These are phyloP conservation scores for Aureobasidium sp. DNA, from an alignment of 2,329 filamentous ascomycete genomes.

Conservation along the genomic window DNA sequence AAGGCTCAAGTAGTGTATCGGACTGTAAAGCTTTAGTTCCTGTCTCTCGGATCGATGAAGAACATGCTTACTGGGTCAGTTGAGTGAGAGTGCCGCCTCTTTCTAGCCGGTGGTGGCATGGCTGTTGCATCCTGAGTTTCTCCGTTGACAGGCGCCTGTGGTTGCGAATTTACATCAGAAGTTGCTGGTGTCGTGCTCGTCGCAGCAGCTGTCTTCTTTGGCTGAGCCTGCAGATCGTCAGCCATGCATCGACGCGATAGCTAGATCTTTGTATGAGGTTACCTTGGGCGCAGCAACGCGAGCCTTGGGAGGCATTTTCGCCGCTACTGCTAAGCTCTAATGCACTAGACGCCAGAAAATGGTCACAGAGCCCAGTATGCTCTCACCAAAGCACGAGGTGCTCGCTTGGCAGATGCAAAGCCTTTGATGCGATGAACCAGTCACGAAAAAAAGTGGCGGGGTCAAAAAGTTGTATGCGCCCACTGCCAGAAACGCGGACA, in stretches of 20 bases:
- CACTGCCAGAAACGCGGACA: neutral
- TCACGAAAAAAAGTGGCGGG: constrained; percentile 16
- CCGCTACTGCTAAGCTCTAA: neutral
- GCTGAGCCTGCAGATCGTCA: constrained; percentile 8
- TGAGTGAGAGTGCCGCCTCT: constrained; percentile 15
- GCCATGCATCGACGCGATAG: neutral
- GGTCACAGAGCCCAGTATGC: neutral
- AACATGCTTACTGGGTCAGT: constrained; percentile 11
- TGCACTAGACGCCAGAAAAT: neutral
- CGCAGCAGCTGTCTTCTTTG: constrained; percentile 13
- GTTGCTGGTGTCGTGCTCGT: constrained; percentile 10
- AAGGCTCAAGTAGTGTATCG: constrained; percentile 59
- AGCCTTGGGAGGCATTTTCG: constrained; percentile 13
- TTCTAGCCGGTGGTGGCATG: neutral
- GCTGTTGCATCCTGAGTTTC: constrained; percentile 5
- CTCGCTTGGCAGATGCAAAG: constrained; percentile 2
- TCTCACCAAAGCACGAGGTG: constrained; percentile 5
- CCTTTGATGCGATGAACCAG: constrained; percentile 12
- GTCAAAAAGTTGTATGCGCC: constrained; percentile 12
- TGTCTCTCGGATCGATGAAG: neutral
- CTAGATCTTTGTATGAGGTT: neutral
- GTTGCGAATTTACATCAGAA: neutral
- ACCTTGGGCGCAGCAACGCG: constrained; percentile 11
- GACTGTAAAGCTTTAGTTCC: constrained; percentile 16
- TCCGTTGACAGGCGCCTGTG: neutral